Evolutionary conservation across 345 rosid genomes (phyloP).

Genomic region (Xanthoceras sorbifolium): DNA sequence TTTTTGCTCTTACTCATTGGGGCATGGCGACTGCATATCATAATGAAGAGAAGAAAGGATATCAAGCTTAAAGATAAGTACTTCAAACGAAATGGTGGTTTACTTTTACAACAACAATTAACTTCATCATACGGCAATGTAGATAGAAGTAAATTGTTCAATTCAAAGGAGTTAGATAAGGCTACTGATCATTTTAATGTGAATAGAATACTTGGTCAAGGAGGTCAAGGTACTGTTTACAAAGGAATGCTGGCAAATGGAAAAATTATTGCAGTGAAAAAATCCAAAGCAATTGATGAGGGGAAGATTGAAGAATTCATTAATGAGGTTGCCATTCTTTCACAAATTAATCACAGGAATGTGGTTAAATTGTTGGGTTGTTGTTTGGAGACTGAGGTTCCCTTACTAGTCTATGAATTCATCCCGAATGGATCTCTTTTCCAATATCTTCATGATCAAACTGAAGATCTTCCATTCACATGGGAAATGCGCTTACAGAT

Average conservation of each 20-base stretch:
- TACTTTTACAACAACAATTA: neutral
- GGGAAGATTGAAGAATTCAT: no score
- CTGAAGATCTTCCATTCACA: slow-evolving; percentile 7
- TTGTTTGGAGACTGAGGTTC: no score
- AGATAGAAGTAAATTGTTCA: neutral
- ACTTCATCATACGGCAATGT: neutral
- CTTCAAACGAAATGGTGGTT: neutral
- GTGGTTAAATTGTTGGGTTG: no score
- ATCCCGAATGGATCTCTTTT: slow-evolving; percentile 15
- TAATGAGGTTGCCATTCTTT: no score
- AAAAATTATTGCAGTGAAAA: slow-evolving; percentile 3
- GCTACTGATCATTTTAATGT: slow-evolving; percentile 6
- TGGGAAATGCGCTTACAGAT: slow-evolving; percentile 2
- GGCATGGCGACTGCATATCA: neutral
- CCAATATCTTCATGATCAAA: slow-evolving; percentile 8
- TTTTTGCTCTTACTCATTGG: neutral
- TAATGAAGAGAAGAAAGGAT: neutral
- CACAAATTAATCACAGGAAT: no score
- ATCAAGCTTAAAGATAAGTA: neutral
- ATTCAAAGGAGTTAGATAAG: slow-evolving; percentile 11
- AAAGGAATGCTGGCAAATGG: neutral
- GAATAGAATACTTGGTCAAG: slow-evolving; percentile 6
- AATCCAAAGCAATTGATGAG: no score
- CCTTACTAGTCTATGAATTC: no score
- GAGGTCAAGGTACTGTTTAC: slow-evolving; percentile 17